phyloP scores from a whole-genome alignment of 768 basidiomycete genomes.

The Hortiboletus flavorubellus region DNA sequence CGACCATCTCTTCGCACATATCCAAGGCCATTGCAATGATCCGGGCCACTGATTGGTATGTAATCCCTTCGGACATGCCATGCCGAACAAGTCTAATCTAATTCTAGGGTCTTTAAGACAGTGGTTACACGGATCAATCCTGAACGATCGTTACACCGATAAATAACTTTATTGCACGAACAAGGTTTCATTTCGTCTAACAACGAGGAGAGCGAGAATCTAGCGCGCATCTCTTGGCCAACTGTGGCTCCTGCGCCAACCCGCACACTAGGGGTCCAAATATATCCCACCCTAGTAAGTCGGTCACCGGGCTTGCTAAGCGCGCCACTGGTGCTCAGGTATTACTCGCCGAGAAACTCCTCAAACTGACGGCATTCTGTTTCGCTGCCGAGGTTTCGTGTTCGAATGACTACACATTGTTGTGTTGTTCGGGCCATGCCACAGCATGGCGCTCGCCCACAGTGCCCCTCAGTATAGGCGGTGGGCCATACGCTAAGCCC shows the following conservation, averaged over 20 bases:
- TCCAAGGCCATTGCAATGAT: not conserved
- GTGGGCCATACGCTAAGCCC: not conserved
- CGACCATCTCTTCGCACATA: not conserved
- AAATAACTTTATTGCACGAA: not conserved
- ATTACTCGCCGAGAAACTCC: not conserved
- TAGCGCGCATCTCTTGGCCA: not conserved
- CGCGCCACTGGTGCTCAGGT: not conserved
- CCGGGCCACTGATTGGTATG: not conserved
- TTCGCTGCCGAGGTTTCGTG: not conserved
- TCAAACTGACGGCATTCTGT: constrained; percentile 12
- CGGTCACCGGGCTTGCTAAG: not conserved
- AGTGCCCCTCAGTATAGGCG: not conserved
- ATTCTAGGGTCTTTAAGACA: not conserved
- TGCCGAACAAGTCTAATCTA: constrained; percentile 2
- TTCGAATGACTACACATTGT: not conserved
- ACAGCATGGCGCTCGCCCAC: not conserved
- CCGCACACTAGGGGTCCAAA: not conserved
- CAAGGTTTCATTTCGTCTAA: not conserved
- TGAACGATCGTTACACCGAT: not conserved
- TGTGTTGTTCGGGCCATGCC: not conserved
- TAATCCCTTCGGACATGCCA: not conserved
- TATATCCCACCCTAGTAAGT: not conserved
- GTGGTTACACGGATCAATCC: not conserved
- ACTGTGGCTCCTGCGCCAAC: not conserved
- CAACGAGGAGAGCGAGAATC: not conserved